Evolutionary conservation across 208 protist species (phyloP).

Genomic region (Acanthamoeba triangularis): DNA sequence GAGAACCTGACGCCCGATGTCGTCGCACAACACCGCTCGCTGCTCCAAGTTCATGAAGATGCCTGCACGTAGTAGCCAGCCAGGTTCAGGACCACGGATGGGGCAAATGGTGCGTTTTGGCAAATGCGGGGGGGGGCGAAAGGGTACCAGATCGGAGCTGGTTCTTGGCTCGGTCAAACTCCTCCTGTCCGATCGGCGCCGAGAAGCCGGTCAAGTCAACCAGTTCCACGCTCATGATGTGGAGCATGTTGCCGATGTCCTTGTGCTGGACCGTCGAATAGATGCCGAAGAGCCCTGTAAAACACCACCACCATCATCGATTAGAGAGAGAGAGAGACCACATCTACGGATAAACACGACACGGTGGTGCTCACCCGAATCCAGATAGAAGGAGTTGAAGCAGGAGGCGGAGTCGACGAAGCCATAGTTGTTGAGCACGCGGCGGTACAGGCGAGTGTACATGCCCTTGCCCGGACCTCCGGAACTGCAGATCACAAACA

Average conservation of each 20-base stretch:
- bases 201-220: background rate
- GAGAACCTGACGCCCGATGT: constrained; percentile 50
- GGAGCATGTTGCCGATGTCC: constrained; percentile 24
- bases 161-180: constrained; percentile 87
- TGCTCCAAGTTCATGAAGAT: constrained; percentile 66
- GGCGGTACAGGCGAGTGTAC: constrained; percentile 87
- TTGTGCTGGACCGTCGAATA: constrained; percentile 56
- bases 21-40: constrained; percentile 37
- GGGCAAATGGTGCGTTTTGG: too few species aligned
- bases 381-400: constrained; percentile 82
- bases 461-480: constrained; percentile 90
- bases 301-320: background rate
- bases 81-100: background rate
- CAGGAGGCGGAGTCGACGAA: constrained; percentile 77
- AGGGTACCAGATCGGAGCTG: constrained; percentile 72
- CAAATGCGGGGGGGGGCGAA: background rate
- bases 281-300: constrained; percentile 80
- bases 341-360: background rate
- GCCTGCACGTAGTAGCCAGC: background rate
- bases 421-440: constrained; percentile 84
- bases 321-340: too few species aligned
- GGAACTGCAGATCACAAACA: background rate
- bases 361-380: constrained; percentile 66
- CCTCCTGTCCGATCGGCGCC: constrained; percentile 56
- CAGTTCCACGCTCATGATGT: constrained; percentile 52